A percentile compares a stretch with the other conserved stretches of the same genome.
phyloP scores from a whole-genome alignment of 306 rosid genomes.

The Fragaria vesca region DNA sequence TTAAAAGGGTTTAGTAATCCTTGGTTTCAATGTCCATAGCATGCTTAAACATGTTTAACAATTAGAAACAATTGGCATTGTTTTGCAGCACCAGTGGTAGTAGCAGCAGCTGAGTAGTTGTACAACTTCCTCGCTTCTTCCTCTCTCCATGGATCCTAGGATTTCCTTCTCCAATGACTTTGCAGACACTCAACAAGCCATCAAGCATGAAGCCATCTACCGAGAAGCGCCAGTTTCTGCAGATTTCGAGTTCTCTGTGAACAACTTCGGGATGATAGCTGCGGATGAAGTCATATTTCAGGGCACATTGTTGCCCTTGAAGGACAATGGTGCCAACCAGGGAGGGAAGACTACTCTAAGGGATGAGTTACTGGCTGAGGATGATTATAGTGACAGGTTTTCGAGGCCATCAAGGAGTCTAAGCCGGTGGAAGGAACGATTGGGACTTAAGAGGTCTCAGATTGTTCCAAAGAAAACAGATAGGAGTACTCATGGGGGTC shows the following conservation, averaged over 20 bases:
- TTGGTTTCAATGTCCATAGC: constrained; percentile 36
- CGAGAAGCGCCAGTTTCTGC: constrained; percentile 95
- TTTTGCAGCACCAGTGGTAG: constrained; percentile 12
- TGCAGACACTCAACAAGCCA: constrained; percentile 58
- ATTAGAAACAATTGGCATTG: constrained; percentile 34
- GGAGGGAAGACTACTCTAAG: constrained; percentile 61
- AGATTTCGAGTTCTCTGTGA: constrained; percentile 85
- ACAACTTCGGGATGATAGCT: constrained; percentile 61
- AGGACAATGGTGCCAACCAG: constrained; percentile 40
- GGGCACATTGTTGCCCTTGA: constrained; percentile 79
- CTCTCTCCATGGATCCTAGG: constrained; percentile 75
- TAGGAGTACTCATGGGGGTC: constrained; percentile 43
- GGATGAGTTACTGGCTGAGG: constrained; percentile 62
- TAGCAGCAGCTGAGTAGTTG: not conserved
- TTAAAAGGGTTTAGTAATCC: constrained; percentile 16
- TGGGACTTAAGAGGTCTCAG: constrained; percentile 55
- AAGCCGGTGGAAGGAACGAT: constrained; percentile 72
- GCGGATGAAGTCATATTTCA: constrained; percentile 81
- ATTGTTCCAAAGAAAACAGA: constrained; percentile 45
- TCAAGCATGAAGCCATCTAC: constrained; percentile 60
- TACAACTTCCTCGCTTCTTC: not conserved
- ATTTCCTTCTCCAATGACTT: constrained; percentile 95
- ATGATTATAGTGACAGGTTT: constrained; percentile 26
- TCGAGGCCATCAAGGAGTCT: constrained; percentile 55
- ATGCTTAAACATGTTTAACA: constrained; percentile 41